These are phyloP conservation scores for Aspergillus sp. DNA, from an alignment of 2,329 filamentous ascomycete species.

Conservation along the genomic window DNA sequence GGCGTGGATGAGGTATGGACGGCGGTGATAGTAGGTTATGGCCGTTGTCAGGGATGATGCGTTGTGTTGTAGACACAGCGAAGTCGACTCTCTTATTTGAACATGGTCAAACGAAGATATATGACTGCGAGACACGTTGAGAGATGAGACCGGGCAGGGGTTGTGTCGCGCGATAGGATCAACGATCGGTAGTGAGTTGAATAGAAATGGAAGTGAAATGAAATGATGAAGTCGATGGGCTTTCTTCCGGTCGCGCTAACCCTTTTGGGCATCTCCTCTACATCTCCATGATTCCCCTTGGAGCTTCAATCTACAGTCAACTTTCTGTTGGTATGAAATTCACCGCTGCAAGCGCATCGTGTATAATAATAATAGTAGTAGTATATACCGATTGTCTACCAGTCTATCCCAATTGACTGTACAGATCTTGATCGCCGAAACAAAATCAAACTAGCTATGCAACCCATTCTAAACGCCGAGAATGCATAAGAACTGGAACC, in stretches of 20 bases:
- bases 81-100: not conserved
- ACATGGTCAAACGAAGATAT: not conserved
- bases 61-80: not conserved
- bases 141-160: not conserved
- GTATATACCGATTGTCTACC: not conserved
- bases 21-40: not conserved
- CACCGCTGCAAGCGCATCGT: no score
- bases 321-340: no score
- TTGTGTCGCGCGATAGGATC: not conserved
- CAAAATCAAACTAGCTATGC: not conserved
- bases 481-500: not conserved
- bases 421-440: not conserved
- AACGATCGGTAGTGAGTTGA: not conserved
- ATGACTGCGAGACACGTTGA: not conserved
- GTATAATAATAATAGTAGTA: not conserved
- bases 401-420: not conserved
- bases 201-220: not conserved
- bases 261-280: not conserved
- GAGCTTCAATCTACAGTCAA: no score
- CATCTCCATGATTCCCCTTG: no score
- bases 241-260: constrained; percentile 3
- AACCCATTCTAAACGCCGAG: not conserved
- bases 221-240: not conserved
- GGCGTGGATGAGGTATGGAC: not conserved
- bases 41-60: not conserved